phyloP scores from a whole-genome alignment of 352 stramenopile genomes.

The Pythium vanterpoolii region DNA sequence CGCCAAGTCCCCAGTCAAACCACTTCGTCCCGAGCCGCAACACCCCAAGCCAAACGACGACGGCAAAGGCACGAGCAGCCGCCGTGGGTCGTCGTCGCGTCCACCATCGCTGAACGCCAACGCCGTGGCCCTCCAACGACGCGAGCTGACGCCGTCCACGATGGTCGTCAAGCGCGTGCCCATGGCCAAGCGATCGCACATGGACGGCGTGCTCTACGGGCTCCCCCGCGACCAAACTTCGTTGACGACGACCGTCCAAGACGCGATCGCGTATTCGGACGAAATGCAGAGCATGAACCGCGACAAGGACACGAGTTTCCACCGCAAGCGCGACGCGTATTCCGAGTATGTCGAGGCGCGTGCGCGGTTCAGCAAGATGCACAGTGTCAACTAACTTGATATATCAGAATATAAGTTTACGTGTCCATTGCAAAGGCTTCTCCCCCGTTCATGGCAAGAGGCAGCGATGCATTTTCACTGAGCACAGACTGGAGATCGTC shows the following conservation, averaged over 20 bases:
- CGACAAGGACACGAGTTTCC: constrained; percentile 66
- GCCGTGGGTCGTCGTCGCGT: background rate
- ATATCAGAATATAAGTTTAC: background rate
- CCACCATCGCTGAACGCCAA: background rate
- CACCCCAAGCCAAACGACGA: background rate
- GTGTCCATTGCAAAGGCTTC: background rate
- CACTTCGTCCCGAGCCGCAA: constrained; percentile 31
- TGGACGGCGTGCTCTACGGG: constrained; percentile 68
- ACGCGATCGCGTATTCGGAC: constrained; percentile 55
- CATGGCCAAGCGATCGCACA: constrained; percentile 69
- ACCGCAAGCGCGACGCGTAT: constrained; percentile 83
- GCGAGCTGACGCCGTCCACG: constrained; percentile 15
- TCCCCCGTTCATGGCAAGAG: background rate
- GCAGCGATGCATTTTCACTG: constrained; percentile 25
- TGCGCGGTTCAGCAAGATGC: constrained; percentile 87
- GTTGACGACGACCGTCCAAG: constrained; percentile 40
- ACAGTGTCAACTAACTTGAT: constrained; percentile 66
- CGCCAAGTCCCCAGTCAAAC: constrained; percentile 50
- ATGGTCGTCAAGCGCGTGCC: constrained; percentile 34
- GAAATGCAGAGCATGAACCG: constrained; percentile 82
- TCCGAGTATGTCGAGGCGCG: constrained; percentile 87
- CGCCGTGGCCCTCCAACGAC: constrained; percentile 10
- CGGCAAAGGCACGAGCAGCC: constrained; percentile 9
- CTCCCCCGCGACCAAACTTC: constrained; percentile 37
- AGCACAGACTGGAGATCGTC: constrained; percentile 23